These are phyloP conservation scores for Emergomyces orientalis DNA, from an alignment of 2,329 filamentous ascomycete species.

Conservation along the genomic window DNA sequence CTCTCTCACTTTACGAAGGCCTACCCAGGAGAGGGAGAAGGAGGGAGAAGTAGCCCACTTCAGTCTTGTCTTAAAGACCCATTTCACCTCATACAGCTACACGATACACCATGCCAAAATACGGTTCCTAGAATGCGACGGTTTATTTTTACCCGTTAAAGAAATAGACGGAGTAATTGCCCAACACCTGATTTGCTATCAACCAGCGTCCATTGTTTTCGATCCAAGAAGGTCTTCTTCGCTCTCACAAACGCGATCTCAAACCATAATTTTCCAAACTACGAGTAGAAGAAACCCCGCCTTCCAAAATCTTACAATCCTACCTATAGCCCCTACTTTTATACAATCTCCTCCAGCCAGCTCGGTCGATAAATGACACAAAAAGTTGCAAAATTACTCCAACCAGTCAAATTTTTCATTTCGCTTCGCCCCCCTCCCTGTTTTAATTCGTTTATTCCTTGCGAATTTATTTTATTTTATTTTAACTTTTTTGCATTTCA, in stretches of 20 bases:
- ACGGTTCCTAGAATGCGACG: neutral
- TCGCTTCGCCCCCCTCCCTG: too few species aligned
- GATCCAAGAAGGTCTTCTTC: too few species aligned
- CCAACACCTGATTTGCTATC: neutral
- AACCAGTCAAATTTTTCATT: neutral
- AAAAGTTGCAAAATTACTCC: neutral
- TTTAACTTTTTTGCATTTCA: neutral
- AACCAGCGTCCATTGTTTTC: neutral
- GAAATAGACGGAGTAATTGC: neutral
- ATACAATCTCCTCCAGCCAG: neutral
- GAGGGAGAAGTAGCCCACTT: neutral
- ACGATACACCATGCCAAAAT: neutral
- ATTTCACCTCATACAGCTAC: neutral
- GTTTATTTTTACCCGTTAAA: neutral
- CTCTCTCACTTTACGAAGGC: neutral
- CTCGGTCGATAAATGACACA: neutral
- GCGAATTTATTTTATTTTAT: too few species aligned
- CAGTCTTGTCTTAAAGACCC: too few species aligned
- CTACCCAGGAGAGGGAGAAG: neutral
- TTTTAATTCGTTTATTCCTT: neutral
- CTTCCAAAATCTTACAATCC: neutral
- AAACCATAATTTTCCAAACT: neutral
- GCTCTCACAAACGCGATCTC: too few species aligned
- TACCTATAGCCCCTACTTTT: neutral
- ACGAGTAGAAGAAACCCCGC: too few species aligned